Evolutionary conservation across 1,139 yeast genomes (phyloP).

Genomic region (Arxiozyma bovina): DNA sequence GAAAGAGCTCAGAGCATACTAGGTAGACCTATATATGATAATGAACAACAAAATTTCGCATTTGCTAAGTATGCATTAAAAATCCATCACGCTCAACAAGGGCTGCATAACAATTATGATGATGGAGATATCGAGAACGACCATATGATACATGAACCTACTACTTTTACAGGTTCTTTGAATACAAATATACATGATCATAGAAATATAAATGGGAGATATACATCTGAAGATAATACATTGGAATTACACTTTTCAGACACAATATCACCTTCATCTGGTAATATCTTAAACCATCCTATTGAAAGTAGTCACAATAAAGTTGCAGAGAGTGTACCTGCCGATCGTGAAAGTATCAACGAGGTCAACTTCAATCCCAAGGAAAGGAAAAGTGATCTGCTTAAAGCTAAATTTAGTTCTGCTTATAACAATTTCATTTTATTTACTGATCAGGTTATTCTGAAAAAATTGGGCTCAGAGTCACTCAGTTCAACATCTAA

Average conservation of each 20-base stretch:
- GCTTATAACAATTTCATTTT: slow-evolving; percentile 37
- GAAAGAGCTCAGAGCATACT: slow-evolving; percentile 70
- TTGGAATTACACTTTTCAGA: not conserved
- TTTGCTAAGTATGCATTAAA: slow-evolving; percentile 26
- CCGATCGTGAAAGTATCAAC: slow-evolving; percentile 15
- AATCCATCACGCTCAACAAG: slow-evolving; percentile 18
- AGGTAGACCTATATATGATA: slow-evolving; percentile 73
- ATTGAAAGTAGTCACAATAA: not conserved
- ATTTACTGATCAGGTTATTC: slow-evolving; percentile 48
- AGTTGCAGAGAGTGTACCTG: not conserved
- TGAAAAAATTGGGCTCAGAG: slow-evolving; percentile 41
- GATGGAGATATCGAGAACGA: not conserved
- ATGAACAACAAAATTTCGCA: slow-evolving; percentile 31
- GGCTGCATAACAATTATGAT: slow-evolving; percentile 3
- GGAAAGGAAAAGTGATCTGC: slow-evolving; percentile 12
- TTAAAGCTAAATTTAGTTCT: slow-evolving; percentile 18
- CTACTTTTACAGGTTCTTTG: not conserved
- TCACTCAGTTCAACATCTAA: slow-evolving; percentile 14
- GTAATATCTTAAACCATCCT: not conserved
- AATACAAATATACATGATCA: not conserved
- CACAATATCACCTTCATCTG: not conserved
- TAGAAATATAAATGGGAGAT: not conserved
- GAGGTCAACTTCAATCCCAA: slow-evolving; percentile 15
- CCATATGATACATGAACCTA: not conserved
- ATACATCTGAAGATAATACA: not conserved